phyloP scores from a whole-genome alignment of 441 rosid genomes.

The Cnidoscolus chayamansa region DNA sequence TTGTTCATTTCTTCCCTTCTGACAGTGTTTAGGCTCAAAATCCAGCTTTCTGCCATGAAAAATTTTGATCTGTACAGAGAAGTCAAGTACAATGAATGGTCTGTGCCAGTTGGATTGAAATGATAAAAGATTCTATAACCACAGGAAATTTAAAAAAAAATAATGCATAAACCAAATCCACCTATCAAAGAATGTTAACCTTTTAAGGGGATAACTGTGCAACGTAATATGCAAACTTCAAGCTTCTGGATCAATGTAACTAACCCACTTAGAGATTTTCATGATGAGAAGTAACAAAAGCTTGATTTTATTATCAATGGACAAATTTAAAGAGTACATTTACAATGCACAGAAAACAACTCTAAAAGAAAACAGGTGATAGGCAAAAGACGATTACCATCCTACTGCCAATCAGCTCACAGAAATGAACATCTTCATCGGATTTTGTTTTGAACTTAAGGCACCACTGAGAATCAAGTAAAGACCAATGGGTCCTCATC shows the following conservation, averaged over 20 bases:
- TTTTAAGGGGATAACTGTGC: conserved; percentile 7
- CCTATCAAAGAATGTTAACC: conserved; percentile 9
- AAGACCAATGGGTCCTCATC: conserved; percentile 51
- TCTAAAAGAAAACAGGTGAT: not conserved
- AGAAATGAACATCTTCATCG: conserved; percentile 32
- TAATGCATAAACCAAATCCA: not conserved
- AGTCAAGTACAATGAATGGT: conserved; percentile 13
- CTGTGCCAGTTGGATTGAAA: not conserved
- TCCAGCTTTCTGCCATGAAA: conserved; percentile 66
- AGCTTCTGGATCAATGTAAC: not conserved
- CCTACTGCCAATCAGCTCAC: conserved; percentile 52
- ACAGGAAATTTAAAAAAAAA: conserved; percentile 12
- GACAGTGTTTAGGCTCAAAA: conserved; percentile 48
- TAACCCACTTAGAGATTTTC: not conserved
- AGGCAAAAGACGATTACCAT: conserved; percentile 39
- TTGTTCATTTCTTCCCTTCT: conserved; percentile 43
- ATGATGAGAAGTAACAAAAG: conserved; percentile 1
- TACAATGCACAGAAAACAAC: conserved; percentile 4
- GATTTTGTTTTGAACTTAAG: conserved; percentile 39
- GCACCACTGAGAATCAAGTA: conserved; percentile 59
- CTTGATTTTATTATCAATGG: not conserved
- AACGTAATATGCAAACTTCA: conserved; percentile 2
- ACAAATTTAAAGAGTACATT: conserved; percentile 1
- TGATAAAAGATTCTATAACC: conserved; percentile 3
- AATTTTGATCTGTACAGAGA: conserved; percentile 51